These are phyloP conservation scores for Melanopsichium pennsylvanicum DNA, from an alignment of 1,284 basidiomycete genomes.

Conservation along the genomic window DNA sequence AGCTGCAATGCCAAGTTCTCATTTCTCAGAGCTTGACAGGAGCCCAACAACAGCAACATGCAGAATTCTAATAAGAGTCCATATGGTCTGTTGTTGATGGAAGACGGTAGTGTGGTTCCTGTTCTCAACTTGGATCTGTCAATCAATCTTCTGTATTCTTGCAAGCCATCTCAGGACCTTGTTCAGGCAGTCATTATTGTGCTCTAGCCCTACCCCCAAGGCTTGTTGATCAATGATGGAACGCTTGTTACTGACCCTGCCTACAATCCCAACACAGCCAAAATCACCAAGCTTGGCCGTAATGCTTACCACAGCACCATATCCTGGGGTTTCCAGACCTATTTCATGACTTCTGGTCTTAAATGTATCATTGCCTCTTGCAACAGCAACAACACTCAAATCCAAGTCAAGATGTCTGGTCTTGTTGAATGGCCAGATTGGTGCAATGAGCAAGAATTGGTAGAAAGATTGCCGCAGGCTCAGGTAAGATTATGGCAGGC, in stretches of 20 bases:
- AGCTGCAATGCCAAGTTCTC: constrained; percentile 11
- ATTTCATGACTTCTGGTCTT: constrained; percentile 68
- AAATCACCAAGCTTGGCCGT: constrained; percentile 66
- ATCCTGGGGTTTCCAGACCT: constrained; percentile 69
- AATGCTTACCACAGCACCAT: constrained; percentile 69
- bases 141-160: constrained; percentile 67
- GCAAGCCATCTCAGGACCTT: constrained; percentile 63
- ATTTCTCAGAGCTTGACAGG: constrained; percentile 9
- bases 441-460: constrained; percentile 66
- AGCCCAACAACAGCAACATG: background rate
- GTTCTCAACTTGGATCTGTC: constrained; percentile 68
- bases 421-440: constrained; percentile 59
- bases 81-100: constrained; percentile 30
- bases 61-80: constrained; percentile 7
- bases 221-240: constrained; percentile 68
- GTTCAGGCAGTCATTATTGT: constrained; percentile 67
- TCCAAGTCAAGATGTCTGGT: constrained; percentile 28
- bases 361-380: constrained; percentile 67
- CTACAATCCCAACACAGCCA: constrained; percentile 67
- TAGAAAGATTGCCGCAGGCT: constrained; percentile 62
- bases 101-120: constrained; percentile 31
- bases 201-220: constrained; percentile 68
- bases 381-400: constrained; percentile 45
- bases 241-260: constrained; percentile 69
- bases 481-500: constrained; percentile 67